A percentile compares a stretch with the other conserved stretches of the same genome.
phyloP scores from a whole-genome alignment of 2,329 filamentous ascomycete genomes.

The Chrysoporthe puriensis region DNA sequence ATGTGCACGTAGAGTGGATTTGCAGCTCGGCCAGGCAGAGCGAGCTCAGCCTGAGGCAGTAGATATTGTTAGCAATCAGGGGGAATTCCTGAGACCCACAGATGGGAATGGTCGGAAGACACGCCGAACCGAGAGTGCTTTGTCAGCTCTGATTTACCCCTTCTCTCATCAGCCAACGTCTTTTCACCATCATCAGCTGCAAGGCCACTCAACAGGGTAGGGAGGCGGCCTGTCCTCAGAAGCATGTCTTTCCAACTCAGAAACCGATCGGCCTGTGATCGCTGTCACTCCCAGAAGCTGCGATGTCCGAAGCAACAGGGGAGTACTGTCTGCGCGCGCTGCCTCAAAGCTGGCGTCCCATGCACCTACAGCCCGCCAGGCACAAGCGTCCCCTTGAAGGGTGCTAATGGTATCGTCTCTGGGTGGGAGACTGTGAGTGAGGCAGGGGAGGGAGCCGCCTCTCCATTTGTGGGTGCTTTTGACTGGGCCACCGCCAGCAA shows the following conservation, averaged over 20 bases:
- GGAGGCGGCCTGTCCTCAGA: background rate
- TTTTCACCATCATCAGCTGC: background rate
- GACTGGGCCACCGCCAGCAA: conserved; percentile 13
- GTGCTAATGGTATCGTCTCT: conserved; percentile 27
- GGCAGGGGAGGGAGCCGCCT: background rate
- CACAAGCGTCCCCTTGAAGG: conserved; percentile 30
- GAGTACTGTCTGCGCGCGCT: conserved; percentile 44
- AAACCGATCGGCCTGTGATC: conserved; percentile 1
- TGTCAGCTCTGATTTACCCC: no score
- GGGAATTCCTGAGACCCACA: no score
- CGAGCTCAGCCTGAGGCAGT: no score
- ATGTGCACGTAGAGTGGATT: no score
- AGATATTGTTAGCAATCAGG: no score
- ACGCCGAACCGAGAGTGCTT: no score
- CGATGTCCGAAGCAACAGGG: conserved; percentile 47
- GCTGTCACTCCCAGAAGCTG: conserved; percentile 48
- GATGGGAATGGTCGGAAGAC: no score
- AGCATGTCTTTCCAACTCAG: background rate
- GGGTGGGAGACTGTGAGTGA: background rate
- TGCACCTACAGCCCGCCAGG: conserved; percentile 48
- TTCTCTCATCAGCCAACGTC: no score
- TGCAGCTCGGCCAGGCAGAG: no score
- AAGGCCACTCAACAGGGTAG: background rate
- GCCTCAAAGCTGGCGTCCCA: conserved; percentile 43
- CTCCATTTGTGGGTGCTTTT: background rate